Conservation (phyloP, 2,329 filamentous ascomycete species). For the Aureobasidium vineae region DNA sequence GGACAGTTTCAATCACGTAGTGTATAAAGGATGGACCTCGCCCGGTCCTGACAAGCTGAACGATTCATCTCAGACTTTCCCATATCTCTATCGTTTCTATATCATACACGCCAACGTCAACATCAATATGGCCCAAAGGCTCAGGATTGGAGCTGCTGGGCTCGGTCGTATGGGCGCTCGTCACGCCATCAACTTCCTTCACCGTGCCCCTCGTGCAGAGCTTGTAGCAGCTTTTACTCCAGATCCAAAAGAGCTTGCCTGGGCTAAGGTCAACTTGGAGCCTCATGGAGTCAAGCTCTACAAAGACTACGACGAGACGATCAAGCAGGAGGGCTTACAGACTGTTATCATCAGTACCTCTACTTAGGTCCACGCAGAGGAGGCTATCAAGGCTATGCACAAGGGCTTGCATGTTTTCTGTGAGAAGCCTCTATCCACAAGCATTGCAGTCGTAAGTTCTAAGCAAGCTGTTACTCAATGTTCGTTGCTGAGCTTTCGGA, state of each 20-base stretch:
- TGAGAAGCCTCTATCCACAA: conserved; percentile 43
- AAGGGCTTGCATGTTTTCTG: conserved; percentile 42
- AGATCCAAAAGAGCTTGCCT: conserved; percentile 46
- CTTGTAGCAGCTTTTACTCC: conserved; percentile 53
- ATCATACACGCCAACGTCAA: neutral
- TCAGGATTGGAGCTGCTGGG: conserved; percentile 50
- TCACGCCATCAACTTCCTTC: conserved; percentile 52
- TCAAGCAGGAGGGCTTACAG: conserved; percentile 43
- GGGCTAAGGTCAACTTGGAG: conserved; percentile 47
- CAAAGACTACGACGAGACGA: conserved; percentile 49
- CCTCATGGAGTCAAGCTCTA: conserved; percentile 49
- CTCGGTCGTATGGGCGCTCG: conserved; percentile 55
- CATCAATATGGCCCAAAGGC: conserved; percentile 31
- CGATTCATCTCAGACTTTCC: neutral
- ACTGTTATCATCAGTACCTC: conserved; percentile 45
- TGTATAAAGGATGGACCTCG: neutral
- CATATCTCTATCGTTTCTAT: neutral
- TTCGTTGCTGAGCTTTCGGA: neutral
- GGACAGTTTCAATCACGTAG: neutral
- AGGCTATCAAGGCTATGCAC: conserved; percentile 39
- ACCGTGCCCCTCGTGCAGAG: conserved; percentile 48
- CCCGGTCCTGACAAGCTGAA: neutral
- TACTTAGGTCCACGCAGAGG: conserved; percentile 40
- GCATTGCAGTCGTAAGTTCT: conserved; percentile 28
- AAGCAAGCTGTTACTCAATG: neutral